Percentiles rank a stretch among this genome's conserved stretches.
Evolutionary conservation across 176 grass and related monocot species (phyloP).

Genomic region (Raddia distichophylla): DNA sequence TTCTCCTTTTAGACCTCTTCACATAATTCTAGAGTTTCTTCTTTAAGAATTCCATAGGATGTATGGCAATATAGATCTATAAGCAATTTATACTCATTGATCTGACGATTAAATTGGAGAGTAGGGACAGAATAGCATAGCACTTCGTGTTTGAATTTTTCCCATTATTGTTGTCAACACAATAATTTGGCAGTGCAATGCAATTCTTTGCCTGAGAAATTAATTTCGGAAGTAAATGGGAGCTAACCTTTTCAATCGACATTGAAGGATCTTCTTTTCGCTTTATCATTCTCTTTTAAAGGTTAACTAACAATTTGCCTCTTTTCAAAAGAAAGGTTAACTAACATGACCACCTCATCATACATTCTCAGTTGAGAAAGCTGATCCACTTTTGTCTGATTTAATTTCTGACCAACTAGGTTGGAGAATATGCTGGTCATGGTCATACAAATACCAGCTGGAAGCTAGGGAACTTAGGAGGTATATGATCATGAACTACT

Average conservation of each 20-base stretch:
- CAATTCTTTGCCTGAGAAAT: not conserved
- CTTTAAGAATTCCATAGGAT: too few relatives aligned
- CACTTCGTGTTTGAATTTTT: too few relatives aligned
- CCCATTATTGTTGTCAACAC: not conserved
- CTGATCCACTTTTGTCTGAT: not conserved
- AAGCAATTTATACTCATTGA: too few relatives aligned
- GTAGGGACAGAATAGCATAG: too few relatives aligned
- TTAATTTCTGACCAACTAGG: not conserved
- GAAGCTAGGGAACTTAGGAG: not conserved
- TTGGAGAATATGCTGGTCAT: not conserved
- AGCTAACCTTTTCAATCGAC: constrained; percentile 28
- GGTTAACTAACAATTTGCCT: constrained; percentile 15
- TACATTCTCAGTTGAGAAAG: constrained; percentile 6
- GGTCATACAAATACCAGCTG: constrained; percentile 3
- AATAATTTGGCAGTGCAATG: constrained; percentile 4
- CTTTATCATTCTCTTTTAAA: not conserved
- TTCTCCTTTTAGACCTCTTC: not conserved
- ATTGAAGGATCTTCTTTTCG: constrained; percentile 34
- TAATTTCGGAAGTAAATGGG: constrained; percentile 23
- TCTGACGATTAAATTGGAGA: too few relatives aligned
- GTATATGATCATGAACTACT: not conserved
- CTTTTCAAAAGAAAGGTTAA: not conserved
- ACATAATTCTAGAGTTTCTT: not conserved
- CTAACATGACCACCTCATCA: constrained; percentile 28
- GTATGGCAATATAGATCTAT: too few relatives aligned